Evolutionary conservation across 2,329 filamentous ascomycete species (phyloP).

Genomic region (Westerdykella sp.): DNA sequence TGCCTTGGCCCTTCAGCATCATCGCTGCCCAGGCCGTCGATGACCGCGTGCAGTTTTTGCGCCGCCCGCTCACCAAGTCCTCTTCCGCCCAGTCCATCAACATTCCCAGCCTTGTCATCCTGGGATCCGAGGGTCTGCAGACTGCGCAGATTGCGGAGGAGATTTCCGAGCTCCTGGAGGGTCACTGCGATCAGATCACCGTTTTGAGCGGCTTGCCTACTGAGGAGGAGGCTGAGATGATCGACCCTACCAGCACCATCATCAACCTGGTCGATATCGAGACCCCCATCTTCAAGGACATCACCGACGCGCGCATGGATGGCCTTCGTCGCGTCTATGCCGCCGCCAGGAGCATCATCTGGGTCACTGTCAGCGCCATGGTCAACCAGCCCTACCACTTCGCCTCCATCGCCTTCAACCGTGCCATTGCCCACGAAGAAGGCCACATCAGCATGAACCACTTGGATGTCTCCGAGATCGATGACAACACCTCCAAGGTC

Average conservation of each 20-base stretch:
- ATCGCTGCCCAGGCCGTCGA: constrained; percentile 14
- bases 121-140: constrained; percentile 3
- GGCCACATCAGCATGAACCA: constrained; percentile 3
- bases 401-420: constrained; percentile 12
- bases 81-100: neutral
- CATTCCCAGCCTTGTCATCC: constrained; percentile 6
- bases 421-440: constrained; percentile 2
- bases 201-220: constrained; percentile 1
- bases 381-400: constrained; percentile 15
- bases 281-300: constrained; percentile 4
- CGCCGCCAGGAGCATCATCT: constrained; percentile 11
- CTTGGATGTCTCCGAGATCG: constrained; percentile 3
- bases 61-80: constrained; percentile 4
- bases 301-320: constrained; percentile 3
- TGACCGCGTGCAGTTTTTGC: constrained; percentile 7
- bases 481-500: neutral
- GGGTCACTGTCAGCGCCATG: constrained; percentile 17
- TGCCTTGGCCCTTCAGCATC: constrained; percentile 2
- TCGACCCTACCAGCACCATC: constrained; percentile 5
- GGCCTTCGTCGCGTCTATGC: constrained; percentile 5
- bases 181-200: neutral
- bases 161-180: neutral
- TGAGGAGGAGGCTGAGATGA: constrained; percentile 1
- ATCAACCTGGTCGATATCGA: constrained; percentile 8
- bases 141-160: constrained; percentile 2